These are phyloP conservation scores for Mortierella sp. DNA, from an alignment of 371 early-diverging fungal species.

Conservation along the genomic window DNA sequence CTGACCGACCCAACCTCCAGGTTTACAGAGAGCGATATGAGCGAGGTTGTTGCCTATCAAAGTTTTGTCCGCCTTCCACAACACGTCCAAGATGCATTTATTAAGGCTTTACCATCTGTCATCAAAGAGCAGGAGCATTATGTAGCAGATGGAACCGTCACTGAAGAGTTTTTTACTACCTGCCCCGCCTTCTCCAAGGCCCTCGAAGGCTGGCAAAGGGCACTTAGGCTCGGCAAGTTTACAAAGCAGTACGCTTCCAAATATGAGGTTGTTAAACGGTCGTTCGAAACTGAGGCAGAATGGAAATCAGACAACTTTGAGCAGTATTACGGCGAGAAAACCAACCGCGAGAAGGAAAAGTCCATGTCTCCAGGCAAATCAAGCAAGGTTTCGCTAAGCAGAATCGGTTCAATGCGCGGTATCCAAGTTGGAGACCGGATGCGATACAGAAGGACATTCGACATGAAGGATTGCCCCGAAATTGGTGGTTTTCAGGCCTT, in stretches of 20 bases:
- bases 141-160: neutral
- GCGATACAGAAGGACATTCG: constrained; percentile 12
- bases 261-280: neutral
- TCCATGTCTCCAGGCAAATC: constrained; percentile 14
- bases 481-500: neutral
- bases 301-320: constrained; percentile 28
- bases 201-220: constrained; percentile 17
- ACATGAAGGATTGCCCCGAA: neutral
- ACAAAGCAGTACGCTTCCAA: constrained; percentile 10
- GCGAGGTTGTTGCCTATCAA: neutral
- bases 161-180: constrained; percentile 6
- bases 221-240: constrained; percentile 11
- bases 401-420: constrained; percentile 10
- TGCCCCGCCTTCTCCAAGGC: constrained; percentile 5
- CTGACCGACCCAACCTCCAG: constrained; percentile 17
- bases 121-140: constrained; percentile 5
- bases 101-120: constrained; percentile 3
- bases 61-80: neutral
- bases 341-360: constrained; percentile 8
- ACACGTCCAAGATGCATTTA: neutral
- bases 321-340: constrained; percentile 27
- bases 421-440: constrained; percentile 22
- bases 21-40: constrained; percentile 5
- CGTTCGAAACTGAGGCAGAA: neutral
- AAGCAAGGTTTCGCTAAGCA: constrained; percentile 12